phyloP scores from a whole-genome alignment of 805 yeast genomes.

The Wickerhamiella brachini region DNA sequence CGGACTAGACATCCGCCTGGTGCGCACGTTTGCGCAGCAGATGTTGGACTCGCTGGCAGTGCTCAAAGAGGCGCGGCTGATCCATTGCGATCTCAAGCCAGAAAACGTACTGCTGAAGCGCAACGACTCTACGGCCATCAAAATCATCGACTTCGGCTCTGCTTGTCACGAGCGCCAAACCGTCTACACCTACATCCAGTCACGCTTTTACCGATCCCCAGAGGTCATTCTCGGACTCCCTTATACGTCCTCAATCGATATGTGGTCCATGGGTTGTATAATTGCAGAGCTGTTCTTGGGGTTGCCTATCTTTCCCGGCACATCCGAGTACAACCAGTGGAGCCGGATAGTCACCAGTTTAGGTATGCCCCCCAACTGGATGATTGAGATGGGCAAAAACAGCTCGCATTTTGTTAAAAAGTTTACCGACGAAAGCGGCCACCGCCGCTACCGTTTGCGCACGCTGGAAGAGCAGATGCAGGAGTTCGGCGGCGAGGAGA shows the following conservation, averaged over 20 bases:
- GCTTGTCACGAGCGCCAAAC: slow-evolving; percentile 90
- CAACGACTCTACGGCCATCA: slow-evolving; percentile 72
- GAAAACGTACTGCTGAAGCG: slow-evolving; percentile 76
- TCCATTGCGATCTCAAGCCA: slow-evolving; percentile 95
- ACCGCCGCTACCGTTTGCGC: slow-evolving; percentile 30
- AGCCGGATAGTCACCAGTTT: slow-evolving; percentile 68
- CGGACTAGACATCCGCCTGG: slow-evolving; percentile 70
- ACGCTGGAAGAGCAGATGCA: slow-evolving; percentile 39
- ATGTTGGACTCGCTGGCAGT: slow-evolving; percentile 67
- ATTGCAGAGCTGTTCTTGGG: slow-evolving; percentile 85
- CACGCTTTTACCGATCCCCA: slow-evolving; percentile 87
- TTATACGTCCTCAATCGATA: slow-evolving; percentile 83
- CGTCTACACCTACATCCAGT: slow-evolving; percentile 80
- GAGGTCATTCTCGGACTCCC: slow-evolving; percentile 88
- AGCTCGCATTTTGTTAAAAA: slow-evolving; percentile 54
- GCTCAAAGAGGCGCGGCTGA: slow-evolving; percentile 67
- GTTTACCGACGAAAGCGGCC: slow-evolving; percentile 25
- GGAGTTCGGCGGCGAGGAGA: slow-evolving; percentile 37
- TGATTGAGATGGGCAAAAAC: slow-evolving; percentile 91
- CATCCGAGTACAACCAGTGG: slow-evolving; percentile 84
- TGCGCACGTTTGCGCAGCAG: slow-evolving; percentile 66
- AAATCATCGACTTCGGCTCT: slow-evolving; percentile 90
- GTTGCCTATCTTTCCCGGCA: slow-evolving; percentile 86
- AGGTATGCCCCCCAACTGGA: slow-evolving; percentile 84
- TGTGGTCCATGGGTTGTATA: slow-evolving; percentile 95